These are phyloP conservation scores for Tricholoma matsutake DNA, from an alignment of 768 basidiomycete species.

Conservation along the genomic window DNA sequence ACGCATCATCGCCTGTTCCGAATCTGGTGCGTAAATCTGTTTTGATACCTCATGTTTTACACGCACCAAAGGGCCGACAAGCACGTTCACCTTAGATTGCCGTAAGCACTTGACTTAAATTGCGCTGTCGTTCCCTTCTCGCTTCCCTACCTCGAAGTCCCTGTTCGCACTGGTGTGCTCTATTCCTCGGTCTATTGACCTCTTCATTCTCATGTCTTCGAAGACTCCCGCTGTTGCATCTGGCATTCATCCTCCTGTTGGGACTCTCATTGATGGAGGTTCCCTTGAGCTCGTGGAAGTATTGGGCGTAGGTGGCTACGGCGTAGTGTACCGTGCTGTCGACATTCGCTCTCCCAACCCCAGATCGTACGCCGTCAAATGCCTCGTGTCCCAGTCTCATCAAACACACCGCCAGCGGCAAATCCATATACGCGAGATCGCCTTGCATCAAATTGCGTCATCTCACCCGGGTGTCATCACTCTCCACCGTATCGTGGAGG, in stretches of 20 bases:
- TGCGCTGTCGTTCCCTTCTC: slow-evolving; percentile 16
- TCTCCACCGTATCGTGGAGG: slow-evolving; percentile 86
- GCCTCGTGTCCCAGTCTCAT: slow-evolving; percentile 57
- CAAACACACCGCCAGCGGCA: slow-evolving; percentile 62
- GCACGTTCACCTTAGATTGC: slow-evolving; percentile 34
- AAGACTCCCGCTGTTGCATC: slow-evolving; percentile 61
- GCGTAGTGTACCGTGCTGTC: slow-evolving; percentile 90
- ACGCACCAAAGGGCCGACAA: slow-evolving; percentile 52
- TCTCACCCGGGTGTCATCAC: slow-evolving; percentile 83
- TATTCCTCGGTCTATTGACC: slow-evolving; percentile 22
- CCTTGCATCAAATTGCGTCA: slow-evolving; percentile 71
- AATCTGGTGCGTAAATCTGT: slow-evolving; percentile 40
- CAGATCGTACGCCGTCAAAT: slow-evolving; percentile 90
- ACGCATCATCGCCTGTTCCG: slow-evolving; percentile 40
- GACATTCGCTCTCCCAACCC: slow-evolving; percentile 50
- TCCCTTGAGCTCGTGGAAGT: slow-evolving; percentile 81
- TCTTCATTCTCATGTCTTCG: slow-evolving; percentile 46
- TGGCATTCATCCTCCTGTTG: slow-evolving; percentile 68
- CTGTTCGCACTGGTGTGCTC: slow-evolving; percentile 48
- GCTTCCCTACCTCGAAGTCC: slow-evolving; percentile 38
- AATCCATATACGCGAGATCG: slow-evolving; percentile 87
- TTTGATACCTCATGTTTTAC: slow-evolving; percentile 77
- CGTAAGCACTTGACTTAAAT: slow-evolving; percentile 19
- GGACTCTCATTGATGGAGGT: slow-evolving; percentile 81
- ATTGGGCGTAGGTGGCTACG: slow-evolving; percentile 92